Percentiles rank a stretch among this genome's conserved stretches.
Evolutionary conservation across 2,329 filamentous ascomycete genomes (phyloP).

Genomic region (Claviceps arundinis): DNA sequence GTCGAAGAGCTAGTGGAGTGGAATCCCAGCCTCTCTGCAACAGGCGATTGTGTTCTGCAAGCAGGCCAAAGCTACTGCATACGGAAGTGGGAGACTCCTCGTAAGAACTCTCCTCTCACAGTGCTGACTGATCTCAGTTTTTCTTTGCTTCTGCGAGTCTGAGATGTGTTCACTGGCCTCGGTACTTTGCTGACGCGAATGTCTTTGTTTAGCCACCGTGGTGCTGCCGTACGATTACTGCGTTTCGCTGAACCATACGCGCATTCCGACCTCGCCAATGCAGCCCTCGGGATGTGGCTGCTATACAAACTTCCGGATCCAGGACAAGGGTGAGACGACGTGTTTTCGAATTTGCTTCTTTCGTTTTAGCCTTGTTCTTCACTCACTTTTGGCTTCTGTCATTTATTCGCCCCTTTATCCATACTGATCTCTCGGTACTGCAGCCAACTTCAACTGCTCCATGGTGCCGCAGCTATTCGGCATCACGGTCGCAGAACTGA

Average conservation of each 20-base stretch:
- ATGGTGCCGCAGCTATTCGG: neutral
- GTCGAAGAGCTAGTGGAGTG: neutral
- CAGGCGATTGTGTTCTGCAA: neutral
- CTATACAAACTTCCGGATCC: neutral
- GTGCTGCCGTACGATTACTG: neutral
- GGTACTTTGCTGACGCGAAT: neutral
- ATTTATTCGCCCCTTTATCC: neutral
- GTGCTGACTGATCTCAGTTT: too few relatives aligned
- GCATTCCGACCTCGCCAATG: neutral
- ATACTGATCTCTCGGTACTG: too few relatives aligned
- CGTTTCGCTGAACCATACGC: neutral
- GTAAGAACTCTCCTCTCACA: neutral
- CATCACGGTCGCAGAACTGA: neutral
- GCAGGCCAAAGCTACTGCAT: neutral
- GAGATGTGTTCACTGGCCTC: neutral
- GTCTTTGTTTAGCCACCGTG: neutral
- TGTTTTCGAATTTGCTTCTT: neutral
- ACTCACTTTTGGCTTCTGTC: neutral
- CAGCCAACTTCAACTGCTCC: neutral
- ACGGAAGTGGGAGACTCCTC: neutral
- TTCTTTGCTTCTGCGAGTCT: too few relatives aligned
- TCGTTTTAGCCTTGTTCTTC: too few relatives aligned
- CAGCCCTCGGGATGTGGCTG: neutral
- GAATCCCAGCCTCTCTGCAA: neutral
- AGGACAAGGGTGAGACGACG: neutral